Conservation (phyloP, 2,329 filamentous ascomycete genomes). For the Biscogniauxia marginata region DNA sequence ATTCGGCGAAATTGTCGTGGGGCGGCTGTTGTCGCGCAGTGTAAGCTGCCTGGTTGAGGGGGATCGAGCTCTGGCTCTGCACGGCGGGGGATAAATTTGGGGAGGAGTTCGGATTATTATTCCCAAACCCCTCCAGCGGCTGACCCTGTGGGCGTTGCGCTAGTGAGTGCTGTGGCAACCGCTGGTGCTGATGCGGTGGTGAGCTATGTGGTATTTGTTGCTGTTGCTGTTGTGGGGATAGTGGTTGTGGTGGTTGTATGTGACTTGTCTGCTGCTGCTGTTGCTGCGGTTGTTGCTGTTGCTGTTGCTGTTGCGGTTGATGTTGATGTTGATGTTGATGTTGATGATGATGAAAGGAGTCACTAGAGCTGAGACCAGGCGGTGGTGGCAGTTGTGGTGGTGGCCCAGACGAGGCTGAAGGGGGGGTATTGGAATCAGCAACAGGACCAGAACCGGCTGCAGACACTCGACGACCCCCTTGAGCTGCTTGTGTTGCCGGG, state of each 20-base stretch:
- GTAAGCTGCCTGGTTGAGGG: slow-evolving; percentile 39
- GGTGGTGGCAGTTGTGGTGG: slow-evolving; percentile 4
- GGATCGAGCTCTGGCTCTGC: slow-evolving; percentile 30
- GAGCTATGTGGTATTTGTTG: no score
- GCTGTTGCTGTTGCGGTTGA: slow-evolving; percentile 27
- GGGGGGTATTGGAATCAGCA: slow-evolving; percentile 32
- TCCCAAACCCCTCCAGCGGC: slow-evolving; percentile 26
- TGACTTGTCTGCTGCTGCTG: slow-evolving; percentile 26
- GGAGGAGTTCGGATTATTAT: slow-evolving; percentile 26
- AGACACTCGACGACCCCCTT: slow-evolving; percentile 25
- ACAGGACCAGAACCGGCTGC: slow-evolving; percentile 21
- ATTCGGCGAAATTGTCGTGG: slow-evolving; percentile 46
- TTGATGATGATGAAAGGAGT: slow-evolving; percentile 40
- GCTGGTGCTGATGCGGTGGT: slow-evolving; percentile 29
- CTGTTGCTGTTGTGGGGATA: slow-evolving; percentile 23
- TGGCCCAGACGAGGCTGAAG: slow-evolving; percentile 45
- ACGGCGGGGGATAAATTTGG: slow-evolving; percentile 15
- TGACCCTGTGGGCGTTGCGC: slow-evolving; percentile 28
- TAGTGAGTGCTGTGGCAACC: slow-evolving; percentile 31
- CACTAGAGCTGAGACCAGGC: slow-evolving; percentile 44
- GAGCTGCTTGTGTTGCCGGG: slow-evolving; percentile 20
- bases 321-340: slow-evolving; percentile 31
- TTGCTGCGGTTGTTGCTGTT: slow-evolving; percentile 14
- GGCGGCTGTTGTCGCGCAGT: slow-evolving; percentile 35
- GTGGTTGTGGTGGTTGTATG: slow-evolving; percentile 26